Evolutionary conservation across 225 moss, liverwort and hornwort species (phyloP).

Genomic region (Physcomitrellopsis africana): DNA sequence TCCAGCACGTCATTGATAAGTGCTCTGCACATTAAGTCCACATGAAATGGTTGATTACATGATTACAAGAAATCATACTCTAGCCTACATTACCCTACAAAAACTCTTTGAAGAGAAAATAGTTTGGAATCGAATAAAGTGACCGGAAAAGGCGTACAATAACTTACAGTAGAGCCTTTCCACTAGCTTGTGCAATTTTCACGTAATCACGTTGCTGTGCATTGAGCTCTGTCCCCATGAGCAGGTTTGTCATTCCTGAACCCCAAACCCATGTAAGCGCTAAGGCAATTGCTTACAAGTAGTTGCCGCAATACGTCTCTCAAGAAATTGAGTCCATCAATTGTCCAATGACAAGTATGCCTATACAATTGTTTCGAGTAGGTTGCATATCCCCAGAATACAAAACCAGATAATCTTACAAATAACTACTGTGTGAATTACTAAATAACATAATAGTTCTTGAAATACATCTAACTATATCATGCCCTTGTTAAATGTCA

Average conservation of each 20-base stretch:
- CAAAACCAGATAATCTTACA: background rate
- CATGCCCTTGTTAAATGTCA: background rate
- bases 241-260: conserved; percentile 83
- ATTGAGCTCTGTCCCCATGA: conserved; percentile 70
- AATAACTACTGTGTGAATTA: background rate
- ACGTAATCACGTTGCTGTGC: conserved; percentile 67
- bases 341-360: background rate
- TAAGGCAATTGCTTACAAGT: conserved; percentile 17
- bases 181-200: conserved; percentile 79
- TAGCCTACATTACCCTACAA: background rate
- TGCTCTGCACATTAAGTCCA: conserved; percentile 42
- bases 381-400: background rate
- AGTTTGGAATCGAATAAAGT: background rate
- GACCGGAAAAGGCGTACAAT: background rate
- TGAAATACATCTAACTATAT: background rate
- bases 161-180: conserved; percentile 70
- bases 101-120: background rate
- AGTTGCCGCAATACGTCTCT: background rate
- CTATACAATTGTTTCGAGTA: background rate
- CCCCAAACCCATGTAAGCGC: conserved; percentile 14
- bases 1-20: conserved; percentile 86
- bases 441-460: background rate
- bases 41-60: conserved; percentile 8
- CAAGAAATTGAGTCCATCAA: conserved; percentile 12
- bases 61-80: conserved; percentile 5